Base-by-base conservation (phyloP, 495 filamentous ascomycete species). In the Penicillium roqueforti region DNA sequence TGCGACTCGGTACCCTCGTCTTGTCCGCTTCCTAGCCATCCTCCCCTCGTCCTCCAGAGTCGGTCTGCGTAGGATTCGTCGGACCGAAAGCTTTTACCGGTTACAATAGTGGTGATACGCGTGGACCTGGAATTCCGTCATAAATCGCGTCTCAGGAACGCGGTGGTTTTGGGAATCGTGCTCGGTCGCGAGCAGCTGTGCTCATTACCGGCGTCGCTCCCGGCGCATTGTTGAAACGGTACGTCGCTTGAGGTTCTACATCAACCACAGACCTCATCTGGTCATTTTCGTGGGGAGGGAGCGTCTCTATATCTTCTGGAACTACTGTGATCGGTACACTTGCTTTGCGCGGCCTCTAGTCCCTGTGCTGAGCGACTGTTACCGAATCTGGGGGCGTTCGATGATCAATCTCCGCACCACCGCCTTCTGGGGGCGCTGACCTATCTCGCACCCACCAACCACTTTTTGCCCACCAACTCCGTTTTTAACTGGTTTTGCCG, bases 381-480 rank as follows among this genome's bases (percentile, higher is more conserved):
- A 49, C 49, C 66, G 60, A 59, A 59, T 64, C 58, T 73, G 68
- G 68, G 69, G 68, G 56, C 53, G 56, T 58, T 62, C 60, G 63
- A 70, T 70, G 69, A 73, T 69, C 66, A 75, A 70, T 74, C 72
- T 76, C 73, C 73, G 73, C 73, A 76, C 50, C 50, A 52, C 73
- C 73, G 73, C 73, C 73, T 76, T 71, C 68, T 68, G 61, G 56
- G 65, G 62, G 61, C 62, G 51, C 56, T 59, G 51, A 56, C 56
- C 60, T 56, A 53, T 53, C 56, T 63, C 34, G 45, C 60, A 65
- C 61, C 61, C 65, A 56, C 58, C 55, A 47, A 48, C 51, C 48
- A 56, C 20, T 57, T 54, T 46, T 54, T 56, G 36, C 58, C 49
- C 50, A 48, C 53, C 52, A 51, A 32, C 22, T 16, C 47, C 47